Evolutionary conservation across 2,329 filamentous ascomycete species (phyloP), one percentile per base, ranked within the genome.

Genomic region (Talaromyces verruculosus): DNA sequence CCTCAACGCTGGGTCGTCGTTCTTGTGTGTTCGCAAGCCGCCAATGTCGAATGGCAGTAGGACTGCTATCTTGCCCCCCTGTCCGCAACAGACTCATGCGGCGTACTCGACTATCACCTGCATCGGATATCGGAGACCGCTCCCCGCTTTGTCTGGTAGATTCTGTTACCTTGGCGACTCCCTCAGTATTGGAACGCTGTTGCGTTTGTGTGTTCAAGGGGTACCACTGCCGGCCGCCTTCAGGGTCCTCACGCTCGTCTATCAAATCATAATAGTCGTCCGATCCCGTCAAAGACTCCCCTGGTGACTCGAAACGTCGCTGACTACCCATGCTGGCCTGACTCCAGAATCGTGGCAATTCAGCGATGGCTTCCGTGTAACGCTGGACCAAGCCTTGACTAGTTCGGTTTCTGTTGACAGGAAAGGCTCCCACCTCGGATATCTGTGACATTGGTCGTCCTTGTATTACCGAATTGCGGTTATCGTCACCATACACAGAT

Each of bases 311-410:
- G 35, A 71, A 64, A 2, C 68, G 74, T 33, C 68, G 70, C 41
- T 65, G 63, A 68, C 72, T 73, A 60, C 64, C 68, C 61, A 79
- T 61, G 64, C 76, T 78, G 19, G 71, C 68, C 43, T 78, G 75
- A 51, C 76, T 78, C 71, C 73, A 76, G 67, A 76, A 77, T 19
- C 73, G 74, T 8, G 77, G 77, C 11, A 79, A 70, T 1, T 76
- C 76, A 10, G 76, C 71, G 61, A 78, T 75, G 17, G 74, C 72
- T 10, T 75, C 73, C 0, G 76, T 75, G 65, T 79, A 78, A 58
- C 77, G 73, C 55, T 77, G 75, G 10, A 76, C 77, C n/a, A 78
- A 66, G 28, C 75, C 68, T 65, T 78, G 76, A 49, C 76, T 78
- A 43, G 72, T 72, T 11, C 70, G 71, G 39, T 74, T 71, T 35